Evolutionary conservation across 257 asterid genomes (phyloP).

Genomic region (Plantago elongata): DNA sequence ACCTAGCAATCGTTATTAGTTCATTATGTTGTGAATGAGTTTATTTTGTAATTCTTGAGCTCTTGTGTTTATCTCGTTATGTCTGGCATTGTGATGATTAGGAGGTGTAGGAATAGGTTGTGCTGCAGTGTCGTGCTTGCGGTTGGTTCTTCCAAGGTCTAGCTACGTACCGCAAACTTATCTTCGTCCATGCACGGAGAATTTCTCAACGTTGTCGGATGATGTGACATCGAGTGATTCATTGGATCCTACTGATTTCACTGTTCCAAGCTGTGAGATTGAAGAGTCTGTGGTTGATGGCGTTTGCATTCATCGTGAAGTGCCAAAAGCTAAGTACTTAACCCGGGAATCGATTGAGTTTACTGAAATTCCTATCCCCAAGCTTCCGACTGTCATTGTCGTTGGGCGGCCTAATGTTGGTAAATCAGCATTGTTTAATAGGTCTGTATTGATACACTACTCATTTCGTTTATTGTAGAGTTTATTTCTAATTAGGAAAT

Average conservation of each 20-base stretch:
- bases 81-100: slow-evolving; percentile 23
- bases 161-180: slow-evolving; percentile 15
- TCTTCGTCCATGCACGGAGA: slow-evolving; percentile 23
- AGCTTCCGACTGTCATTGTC: slow-evolving; percentile 75
- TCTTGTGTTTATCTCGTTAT: slow-evolving; percentile 3
- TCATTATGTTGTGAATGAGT: not conserved
- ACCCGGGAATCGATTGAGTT: slow-evolving; percentile 55
- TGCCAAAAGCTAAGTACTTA: slow-evolving; percentile 27
- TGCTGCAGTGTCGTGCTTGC: slow-evolving; percentile 18
- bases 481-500: slow-evolving; percentile 3
- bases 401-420: slow-evolving; percentile 98
- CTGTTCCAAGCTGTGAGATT: slow-evolving; percentile 26
- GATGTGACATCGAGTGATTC: slow-evolving; percentile 25
- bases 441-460: slow-evolving; percentile 42
- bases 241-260: slow-evolving; percentile 29
- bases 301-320: slow-evolving; percentile 19
- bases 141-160: slow-evolving; percentile 19
- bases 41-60: slow-evolving; percentile 5
- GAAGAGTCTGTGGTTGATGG: slow-evolving; percentile 29
- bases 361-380: slow-evolving; percentile 58
- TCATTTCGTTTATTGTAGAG: not conserved
- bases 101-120: slow-evolving; percentile 26
- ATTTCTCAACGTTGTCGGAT: slow-evolving; percentile 35
- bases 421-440: slow-evolving; percentile 87
- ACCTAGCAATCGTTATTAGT: not conserved